These are phyloP conservation scores for Amylostereum areolatum DNA, from an alignment of 1,284 basidiomycete genomes.

Conservation along the genomic window DNA sequence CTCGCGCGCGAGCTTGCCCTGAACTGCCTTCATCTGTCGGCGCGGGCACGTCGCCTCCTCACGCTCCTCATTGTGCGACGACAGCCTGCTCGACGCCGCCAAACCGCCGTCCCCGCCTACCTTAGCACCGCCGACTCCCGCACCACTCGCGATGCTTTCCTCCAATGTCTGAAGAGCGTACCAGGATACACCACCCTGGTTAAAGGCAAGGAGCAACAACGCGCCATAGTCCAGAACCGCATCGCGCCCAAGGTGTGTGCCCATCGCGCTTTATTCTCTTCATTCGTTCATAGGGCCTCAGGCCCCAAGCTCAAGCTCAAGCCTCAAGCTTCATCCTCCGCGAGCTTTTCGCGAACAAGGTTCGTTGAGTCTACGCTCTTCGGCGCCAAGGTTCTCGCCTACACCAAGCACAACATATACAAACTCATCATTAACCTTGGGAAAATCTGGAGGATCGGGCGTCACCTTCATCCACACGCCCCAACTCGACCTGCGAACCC, in stretches of 20 bases:
- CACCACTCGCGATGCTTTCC: too few relatives aligned
- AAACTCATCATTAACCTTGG: slow-evolving; percentile 96
- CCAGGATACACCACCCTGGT: slow-evolving; percentile 77
- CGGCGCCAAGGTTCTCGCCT: slow-evolving; percentile 93
- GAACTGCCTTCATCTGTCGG: too few relatives aligned
- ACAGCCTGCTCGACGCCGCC: too few relatives aligned
- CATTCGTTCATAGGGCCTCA: too few relatives aligned
- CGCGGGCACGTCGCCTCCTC: too few relatives aligned
- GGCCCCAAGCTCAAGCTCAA: too few relatives aligned
- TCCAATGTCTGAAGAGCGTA: slow-evolving; percentile 30
- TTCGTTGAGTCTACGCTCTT: slow-evolving; percentile 98
- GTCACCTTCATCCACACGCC: slow-evolving; percentile 99
- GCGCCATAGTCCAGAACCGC: slow-evolving; percentile 59
- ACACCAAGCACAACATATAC: slow-evolving; percentile 88
- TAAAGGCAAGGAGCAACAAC: slow-evolving; percentile 76
- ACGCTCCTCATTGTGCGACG: too few relatives aligned
- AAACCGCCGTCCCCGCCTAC: too few relatives aligned
- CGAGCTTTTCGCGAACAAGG: slow-evolving; percentile 84
- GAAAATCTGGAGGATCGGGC: slow-evolving; percentile 78
- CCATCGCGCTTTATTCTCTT: too few relatives aligned
- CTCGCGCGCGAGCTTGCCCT: too few relatives aligned
- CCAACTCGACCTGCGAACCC: slow-evolving; percentile 79
- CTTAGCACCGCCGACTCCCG: too few relatives aligned
- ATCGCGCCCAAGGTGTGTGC: slow-evolving; percentile 67
- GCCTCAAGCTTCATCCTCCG: slow-evolving; percentile 93